Percentiles rank a stretch among this genome's conserved stretches.
Conservation (phyloP, 495 filamentous ascomycete genomes). For the Hypomontagnella submonticulosa region DNA sequence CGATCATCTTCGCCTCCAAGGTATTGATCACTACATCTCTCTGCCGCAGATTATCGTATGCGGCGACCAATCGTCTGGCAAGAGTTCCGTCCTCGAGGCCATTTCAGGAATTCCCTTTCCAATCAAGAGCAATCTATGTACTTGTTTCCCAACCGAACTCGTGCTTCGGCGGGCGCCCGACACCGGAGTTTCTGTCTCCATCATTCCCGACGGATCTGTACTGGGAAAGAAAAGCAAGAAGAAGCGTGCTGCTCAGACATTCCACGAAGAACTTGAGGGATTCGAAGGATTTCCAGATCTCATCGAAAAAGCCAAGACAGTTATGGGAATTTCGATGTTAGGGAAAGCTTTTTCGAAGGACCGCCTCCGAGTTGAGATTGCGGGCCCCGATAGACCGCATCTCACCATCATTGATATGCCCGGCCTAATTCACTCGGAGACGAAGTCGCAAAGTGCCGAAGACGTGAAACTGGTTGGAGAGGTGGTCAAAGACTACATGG, state of each 20-base stretch:
- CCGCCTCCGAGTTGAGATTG: slow-evolving; percentile 70
- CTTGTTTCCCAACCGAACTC: slow-evolving; percentile 66
- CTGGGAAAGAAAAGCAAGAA: too few species aligned
- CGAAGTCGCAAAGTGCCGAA: slow-evolving; percentile 51
- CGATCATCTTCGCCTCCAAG: slow-evolving; percentile 59
- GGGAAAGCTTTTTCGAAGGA: slow-evolving; percentile 65
- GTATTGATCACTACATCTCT: slow-evolving; percentile 62
- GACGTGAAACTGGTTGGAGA: slow-evolving; percentile 61
- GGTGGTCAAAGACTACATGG: slow-evolving; percentile 67
- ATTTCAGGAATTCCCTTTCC: slow-evolving; percentile 69
- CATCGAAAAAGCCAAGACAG: slow-evolving; percentile 60
- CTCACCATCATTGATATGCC: slow-evolving; percentile 74
- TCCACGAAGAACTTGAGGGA: slow-evolving; percentile 41
- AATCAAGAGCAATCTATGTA: slow-evolving; percentile 59
- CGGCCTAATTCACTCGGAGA: slow-evolving; percentile 63
- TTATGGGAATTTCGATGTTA: slow-evolving; percentile 57
- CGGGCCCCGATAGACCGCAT: slow-evolving; percentile 66
- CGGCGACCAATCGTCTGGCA: slow-evolving; percentile 68
- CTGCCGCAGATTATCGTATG: slow-evolving; percentile 70
- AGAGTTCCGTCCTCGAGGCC: slow-evolving; percentile 72
- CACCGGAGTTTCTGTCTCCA: slow-evolving; percentile 41
- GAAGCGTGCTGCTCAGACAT: background rate
- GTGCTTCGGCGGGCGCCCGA: slow-evolving; percentile 56
- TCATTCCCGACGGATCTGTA: slow-evolving; percentile 33
- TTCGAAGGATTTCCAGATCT: slow-evolving; percentile 35